Evolutionary conservation across 495 filamentous ascomycete genomes (phyloP), one percentile per base, ranked within the genome.

Genomic region (Penicillium pulvis): DNA sequence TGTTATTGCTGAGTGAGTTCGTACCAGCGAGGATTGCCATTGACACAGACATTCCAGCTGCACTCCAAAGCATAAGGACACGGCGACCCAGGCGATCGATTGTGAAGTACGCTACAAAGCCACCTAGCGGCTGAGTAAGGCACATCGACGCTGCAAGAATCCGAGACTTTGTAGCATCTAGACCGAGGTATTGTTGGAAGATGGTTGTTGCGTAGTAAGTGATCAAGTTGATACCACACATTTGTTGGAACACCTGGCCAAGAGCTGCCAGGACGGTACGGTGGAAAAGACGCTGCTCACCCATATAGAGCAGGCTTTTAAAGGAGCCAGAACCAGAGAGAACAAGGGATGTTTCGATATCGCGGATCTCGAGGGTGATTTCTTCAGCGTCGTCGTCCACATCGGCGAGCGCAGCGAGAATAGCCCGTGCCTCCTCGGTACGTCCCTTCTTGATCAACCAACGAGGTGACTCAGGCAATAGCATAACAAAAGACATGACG

Each of bases 81-180:
- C 89, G 81, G 4, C 89, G 83, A 39, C 90, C 90, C 14, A 87
- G 80, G 2, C 87, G 81, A 72, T 93, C 90, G 58, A 93, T 89
- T 48, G 87, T 82, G 74, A 90, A 90, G 84, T 88, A 90, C 4
- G 88, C 90, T 5, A 83, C 75, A 0, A 87, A 87, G 2, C 90
- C 87, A 57, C 87, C 89, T 63, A 91, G 82, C 11, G 87, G 79
- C 66, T 91, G 91, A 6, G 89, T 84, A 7, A 92, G 74, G 77
- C 88, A 88, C 79, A 90, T 91, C 7, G 90, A 79, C 35, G 89
- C 90, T 11, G 89, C 87, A 0, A 93, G 75, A 4, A 96, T 75
- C 52, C 90, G 92, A 0, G 92, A 92, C 71, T 93, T 91, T 48
- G 94, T 82, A 61, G 94, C 89, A 26, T 71, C 72, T 6, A 87